phyloP scores from a whole-genome alignment of 345 rosid genomes.

The Gossypium mustelinum region DNA sequence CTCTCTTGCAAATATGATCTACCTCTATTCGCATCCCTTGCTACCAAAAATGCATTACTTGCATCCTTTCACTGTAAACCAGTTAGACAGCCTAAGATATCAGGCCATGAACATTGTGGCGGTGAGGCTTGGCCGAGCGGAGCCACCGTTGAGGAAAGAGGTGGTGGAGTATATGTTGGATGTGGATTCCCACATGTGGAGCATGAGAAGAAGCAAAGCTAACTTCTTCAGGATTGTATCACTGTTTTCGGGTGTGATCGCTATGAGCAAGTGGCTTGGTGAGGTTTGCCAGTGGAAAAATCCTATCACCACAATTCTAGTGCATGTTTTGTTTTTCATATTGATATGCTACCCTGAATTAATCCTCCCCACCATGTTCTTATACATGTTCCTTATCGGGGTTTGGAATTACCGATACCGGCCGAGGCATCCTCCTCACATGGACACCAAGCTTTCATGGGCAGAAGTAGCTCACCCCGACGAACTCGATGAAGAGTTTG shows the following conservation, averaged over 20 bases:
- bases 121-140: slow-evolving; percentile 63
- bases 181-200: slow-evolving; percentile 93
- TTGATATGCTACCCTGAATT: slow-evolving; percentile 76
- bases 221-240: slow-evolving; percentile 84
- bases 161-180: slow-evolving; percentile 91
- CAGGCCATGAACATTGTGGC: slow-evolving; percentile 83
- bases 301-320: slow-evolving; percentile 58
- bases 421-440: slow-evolving; percentile 66
- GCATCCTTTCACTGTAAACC: slow-evolving; percentile 84
- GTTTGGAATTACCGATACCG: slow-evolving; percentile 69
- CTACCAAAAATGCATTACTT: slow-evolving; percentile 86
- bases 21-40: slow-evolving; percentile 66
- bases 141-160: slow-evolving; percentile 80
- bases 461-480: slow-evolving; percentile 76
- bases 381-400: slow-evolving; percentile 83
- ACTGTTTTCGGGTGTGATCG: slow-evolving; percentile 54
- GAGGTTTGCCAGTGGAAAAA: slow-evolving; percentile 77
- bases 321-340: slow-evolving; percentile 67
- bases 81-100: slow-evolving; percentile 64
- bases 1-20: slow-evolving; percentile 66
- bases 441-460: slow-evolving; percentile 83
- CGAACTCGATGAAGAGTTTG: slow-evolving; percentile 82
- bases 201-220: slow-evolving; percentile 90
- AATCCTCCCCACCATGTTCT: slow-evolving; percentile 68
- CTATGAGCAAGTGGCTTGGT: slow-evolving; percentile 70